phyloP scores from a whole-genome alignment of 768 basidiomycete genomes.

The Lentinula raphanica region DNA sequence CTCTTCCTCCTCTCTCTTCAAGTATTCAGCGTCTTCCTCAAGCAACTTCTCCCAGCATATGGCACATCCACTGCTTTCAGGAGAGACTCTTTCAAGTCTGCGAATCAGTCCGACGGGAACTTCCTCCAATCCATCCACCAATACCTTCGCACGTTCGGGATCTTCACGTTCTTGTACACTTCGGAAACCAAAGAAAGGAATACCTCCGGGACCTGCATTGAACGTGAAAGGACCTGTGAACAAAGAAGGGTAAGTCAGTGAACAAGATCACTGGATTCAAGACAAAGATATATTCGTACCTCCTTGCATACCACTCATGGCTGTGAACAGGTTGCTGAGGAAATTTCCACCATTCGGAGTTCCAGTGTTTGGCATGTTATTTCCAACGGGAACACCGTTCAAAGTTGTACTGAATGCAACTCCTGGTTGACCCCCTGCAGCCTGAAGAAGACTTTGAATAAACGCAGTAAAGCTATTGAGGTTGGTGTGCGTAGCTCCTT shows the following conservation, averaged over 20 bases:
- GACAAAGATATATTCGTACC: no score
- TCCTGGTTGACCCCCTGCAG: neutral
- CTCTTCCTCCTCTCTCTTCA: conserved; percentile 14
- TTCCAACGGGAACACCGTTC: conserved; percentile 1
- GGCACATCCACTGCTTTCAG: conserved; percentile 50
- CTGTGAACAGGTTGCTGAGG: conserved; percentile 5
- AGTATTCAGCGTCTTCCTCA: conserved; percentile 31
- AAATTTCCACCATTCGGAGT: neutral
- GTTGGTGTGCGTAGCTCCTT: neutral
- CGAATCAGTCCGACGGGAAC: conserved; percentile 64
- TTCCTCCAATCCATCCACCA: conserved; percentile 59
- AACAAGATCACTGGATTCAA: no score
- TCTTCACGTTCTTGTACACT: conserved; percentile 44
- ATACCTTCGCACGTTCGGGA: conserved; percentile 58
- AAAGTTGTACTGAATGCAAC: neutral
- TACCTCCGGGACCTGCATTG: conserved; percentile 10
- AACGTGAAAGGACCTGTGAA: conserved; percentile 12
- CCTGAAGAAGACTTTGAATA: neutral
- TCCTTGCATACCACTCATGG: neutral
- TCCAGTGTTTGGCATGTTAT: neutral
- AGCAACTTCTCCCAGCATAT: conserved; percentile 73
- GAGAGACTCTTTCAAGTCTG: conserved; percentile 52
- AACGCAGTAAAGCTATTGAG: neutral
- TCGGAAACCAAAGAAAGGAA: conserved; percentile 16
- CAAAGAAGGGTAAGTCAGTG: neutral